phyloP scores from a whole-genome alignment of 208 protist genomes.

The Zelonia costaricensis region DNA sequence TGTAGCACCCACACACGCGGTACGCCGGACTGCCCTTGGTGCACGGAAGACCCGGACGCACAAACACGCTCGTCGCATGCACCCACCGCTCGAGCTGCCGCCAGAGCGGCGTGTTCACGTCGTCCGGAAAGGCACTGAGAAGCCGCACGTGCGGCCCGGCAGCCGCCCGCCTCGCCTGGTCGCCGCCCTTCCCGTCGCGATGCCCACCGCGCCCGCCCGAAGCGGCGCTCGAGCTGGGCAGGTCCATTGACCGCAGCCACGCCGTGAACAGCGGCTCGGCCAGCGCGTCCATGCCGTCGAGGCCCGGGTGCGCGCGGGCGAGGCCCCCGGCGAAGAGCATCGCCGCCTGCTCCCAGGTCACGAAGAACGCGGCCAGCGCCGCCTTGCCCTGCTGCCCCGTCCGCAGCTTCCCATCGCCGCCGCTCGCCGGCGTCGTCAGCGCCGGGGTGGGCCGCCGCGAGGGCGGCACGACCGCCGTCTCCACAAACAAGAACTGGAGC shows the following conservation, averaged over 20 bases:
- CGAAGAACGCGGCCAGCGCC: slow-evolving; percentile 5
- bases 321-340: slow-evolving; percentile 43
- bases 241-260: slow-evolving; percentile 38
- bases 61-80: slow-evolving; percentile 65
- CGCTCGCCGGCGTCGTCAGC: neutral
- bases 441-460: slow-evolving; percentile 1
- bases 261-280: slow-evolving; percentile 75
- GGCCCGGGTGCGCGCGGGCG: slow-evolving; percentile 35
- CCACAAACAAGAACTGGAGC: slow-evolving; percentile 52
- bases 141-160: slow-evolving; percentile 13
- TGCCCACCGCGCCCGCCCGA: neutral
- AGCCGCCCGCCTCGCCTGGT: neutral
- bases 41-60: slow-evolving; percentile 50
- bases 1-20: slow-evolving; percentile 47
- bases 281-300: slow-evolving; percentile 51
- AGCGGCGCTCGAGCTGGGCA: slow-evolving; percentile 34
- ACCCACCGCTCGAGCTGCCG: slow-evolving; percentile 79
- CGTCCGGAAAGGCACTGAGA: slow-evolving; percentile 28
- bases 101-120: slow-evolving; percentile 57
- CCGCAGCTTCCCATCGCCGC: neutral
- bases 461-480: slow-evolving; percentile 40
- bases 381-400: neutral
- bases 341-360: slow-evolving; percentile 36
- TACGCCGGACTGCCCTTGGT: slow-evolving; percentile 8
- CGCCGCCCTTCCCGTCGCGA: neutral